Conservation (phyloP, 345 rosid species). For the Pistacia vera region DNA sequence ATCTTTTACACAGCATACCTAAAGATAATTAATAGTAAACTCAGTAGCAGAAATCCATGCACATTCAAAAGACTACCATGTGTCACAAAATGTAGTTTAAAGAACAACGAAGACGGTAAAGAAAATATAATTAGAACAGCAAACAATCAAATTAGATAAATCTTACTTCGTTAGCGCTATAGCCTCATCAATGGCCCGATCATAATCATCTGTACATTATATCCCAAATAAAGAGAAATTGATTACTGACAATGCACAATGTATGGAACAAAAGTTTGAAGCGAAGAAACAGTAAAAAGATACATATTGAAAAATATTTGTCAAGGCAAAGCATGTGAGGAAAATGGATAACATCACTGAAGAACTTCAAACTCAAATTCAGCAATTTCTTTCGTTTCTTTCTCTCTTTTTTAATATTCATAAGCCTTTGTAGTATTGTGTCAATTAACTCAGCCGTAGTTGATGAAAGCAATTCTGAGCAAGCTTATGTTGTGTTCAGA, state of each 20-base stretch:
- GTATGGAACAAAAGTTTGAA: background rate
- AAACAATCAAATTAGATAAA: conserved; percentile 14
- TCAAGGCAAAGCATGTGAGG: background rate
- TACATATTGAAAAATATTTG: background rate
- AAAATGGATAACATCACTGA: too few species aligned
- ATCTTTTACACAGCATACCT: too few species aligned
- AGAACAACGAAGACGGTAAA: background rate
- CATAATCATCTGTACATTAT: conserved; percentile 66
- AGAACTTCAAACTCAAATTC: background rate
- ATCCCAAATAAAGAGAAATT: conserved; percentile 19
- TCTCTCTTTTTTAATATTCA: background rate
- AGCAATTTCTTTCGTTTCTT: background rate
- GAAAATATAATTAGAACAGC: background rate
- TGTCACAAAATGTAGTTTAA: background rate
- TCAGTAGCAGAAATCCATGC: background rate
- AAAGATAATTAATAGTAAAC: background rate
- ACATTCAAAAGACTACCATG: background rate
- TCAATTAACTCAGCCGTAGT: background rate
- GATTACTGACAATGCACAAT: background rate
- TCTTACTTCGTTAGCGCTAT: conserved; percentile 64
- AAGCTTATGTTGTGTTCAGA: background rate
- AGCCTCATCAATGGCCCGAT: conserved; percentile 72
- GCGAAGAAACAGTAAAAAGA: background rate
- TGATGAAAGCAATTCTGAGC: background rate
- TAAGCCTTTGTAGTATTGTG: background rate